Conservation (phyloP, 768 basidiomycete genomes). For the Hericium alpestre region DNA sequence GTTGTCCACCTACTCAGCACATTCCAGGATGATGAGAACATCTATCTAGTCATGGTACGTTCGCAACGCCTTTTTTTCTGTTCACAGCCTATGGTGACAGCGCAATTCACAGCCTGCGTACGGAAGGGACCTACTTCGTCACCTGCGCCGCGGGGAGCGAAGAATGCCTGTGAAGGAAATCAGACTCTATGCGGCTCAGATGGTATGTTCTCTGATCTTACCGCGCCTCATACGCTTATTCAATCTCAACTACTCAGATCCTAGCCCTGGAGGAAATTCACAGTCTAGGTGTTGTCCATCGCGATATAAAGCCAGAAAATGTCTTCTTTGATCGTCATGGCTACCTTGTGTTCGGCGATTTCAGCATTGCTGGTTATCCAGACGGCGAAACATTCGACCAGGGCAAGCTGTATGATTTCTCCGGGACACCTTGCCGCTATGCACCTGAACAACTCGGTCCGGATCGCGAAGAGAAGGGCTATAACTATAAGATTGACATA, state of each 20-base stretch:
- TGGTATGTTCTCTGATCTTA: constrained; percentile 2
- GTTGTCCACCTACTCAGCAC: background rate
- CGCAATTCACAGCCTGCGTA: background rate
- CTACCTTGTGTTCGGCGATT: constrained; percentile 30
- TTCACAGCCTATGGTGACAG: too few species aligned
- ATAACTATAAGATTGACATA: constrained; percentile 36
- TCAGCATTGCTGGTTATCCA: constrained; percentile 24
- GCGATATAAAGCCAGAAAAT: constrained; percentile 43
- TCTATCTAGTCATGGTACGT: background rate
- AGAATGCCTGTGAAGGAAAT: background rate
- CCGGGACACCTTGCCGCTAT: constrained; percentile 28
- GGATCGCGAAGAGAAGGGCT: constrained; percentile 25
- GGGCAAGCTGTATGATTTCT: constrained; percentile 36
- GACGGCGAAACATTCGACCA: constrained; percentile 19
- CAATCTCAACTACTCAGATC: constrained; percentile 3
- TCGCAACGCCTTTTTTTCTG: too few species aligned
- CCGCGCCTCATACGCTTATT: background rate
- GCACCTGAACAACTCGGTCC: background rate
- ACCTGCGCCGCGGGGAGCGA: background rate
- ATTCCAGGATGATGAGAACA: background rate
- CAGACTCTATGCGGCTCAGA: constrained; percentile 5
- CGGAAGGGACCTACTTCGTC: background rate
- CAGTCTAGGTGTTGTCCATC: constrained; percentile 34
- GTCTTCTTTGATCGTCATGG: constrained; percentile 30
- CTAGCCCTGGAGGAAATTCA: constrained; percentile 24